Conservation (phyloP, 2,329 filamentous ascomycete species). For the Pseudogymnoascus sp. region DNA sequence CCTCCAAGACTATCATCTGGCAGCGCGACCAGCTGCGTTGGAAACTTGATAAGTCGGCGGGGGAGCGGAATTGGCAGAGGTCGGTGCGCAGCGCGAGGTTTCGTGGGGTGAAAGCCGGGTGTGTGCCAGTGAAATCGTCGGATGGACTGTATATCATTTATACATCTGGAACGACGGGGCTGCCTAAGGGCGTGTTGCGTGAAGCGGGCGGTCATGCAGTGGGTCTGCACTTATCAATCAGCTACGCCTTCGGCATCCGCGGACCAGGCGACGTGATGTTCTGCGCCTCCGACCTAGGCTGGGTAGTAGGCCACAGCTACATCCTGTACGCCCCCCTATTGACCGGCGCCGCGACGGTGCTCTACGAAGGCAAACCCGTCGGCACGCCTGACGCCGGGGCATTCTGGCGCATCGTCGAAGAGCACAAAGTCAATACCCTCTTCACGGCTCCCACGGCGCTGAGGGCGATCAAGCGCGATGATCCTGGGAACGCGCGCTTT, state of each 20-base stretch:
- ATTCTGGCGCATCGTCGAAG: conserved; percentile 80
- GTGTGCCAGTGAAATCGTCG: conserved; percentile 68
- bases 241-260: conserved; percentile 73
- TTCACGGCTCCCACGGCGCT: conserved; percentile 86
- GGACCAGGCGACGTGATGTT: conserved; percentile 75
- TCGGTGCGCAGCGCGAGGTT: conserved; percentile 63
- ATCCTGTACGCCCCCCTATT: conserved; percentile 85
- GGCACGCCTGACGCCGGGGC: conserved; percentile 80
- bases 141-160: conserved; percentile 89
- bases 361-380: conserved; percentile 91
- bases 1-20: conserved; percentile 68
- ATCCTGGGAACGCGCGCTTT: conserved; percentile 64
- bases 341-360: conserved; percentile 73
- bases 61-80: conserved; percentile 72
- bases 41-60: conserved; percentile 58
- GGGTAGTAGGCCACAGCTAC: conserved; percentile 82
- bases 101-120: conserved; percentile 59
- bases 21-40: conserved; percentile 71
- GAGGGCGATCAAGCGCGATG: conserved; percentile 77
- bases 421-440: conserved; percentile 75
- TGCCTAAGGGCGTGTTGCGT: conserved; percentile 75
- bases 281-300: conserved; percentile 74
- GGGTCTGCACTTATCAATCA: conserved; percentile 71
- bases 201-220: conserved; percentile 84
- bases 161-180: conserved; percentile 73